Evolutionary conservation across 768 basidiomycete species (phyloP), one percentile per base, ranked within the genome.

Genomic region (Phlebiopsis gigantea): DNA sequence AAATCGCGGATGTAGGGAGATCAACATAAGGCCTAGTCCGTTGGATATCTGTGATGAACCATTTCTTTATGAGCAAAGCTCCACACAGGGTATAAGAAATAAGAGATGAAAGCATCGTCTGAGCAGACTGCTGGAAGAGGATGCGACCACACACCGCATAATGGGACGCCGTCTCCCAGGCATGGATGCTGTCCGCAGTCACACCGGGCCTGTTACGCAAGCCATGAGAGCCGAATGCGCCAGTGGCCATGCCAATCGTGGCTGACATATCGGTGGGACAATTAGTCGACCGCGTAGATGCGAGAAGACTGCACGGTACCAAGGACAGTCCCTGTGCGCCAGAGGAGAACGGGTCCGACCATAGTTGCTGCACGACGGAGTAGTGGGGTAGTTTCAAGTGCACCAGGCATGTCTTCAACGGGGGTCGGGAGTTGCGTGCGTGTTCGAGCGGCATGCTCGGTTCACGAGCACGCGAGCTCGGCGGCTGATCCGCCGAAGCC

Each of bases 211-310:
- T 68, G n/a, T 69, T 66, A 59, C 76, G 76, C 55, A 90, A 74
- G 10, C 71, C 81, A 67, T 90, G 88, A 10, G 83, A 73, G 61
- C 88, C 88, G 67, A 88, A 87, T 46, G 87, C 87, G 7, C 84
- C 85, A 26, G 80, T 67, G 25, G 81, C 58, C 61, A 87, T 79
- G 30, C 87, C 86, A 46, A 67, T 50, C 10, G 78, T 68, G 26
- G 73, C 78, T 73, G 30, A 29, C 21, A 10, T 30, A 29, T 9
- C 52, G 14, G 21, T 26, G 42, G 52, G 10, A 15, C 31, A 10
- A 39, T 21, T 39, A 34, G 24, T 5, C 10, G 19, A 31, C 22
- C 17, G 5, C 26, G 39, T 41, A 1, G 14, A 7, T 39, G 34
- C 0, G 26, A 17, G 10, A 28, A 22, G 2, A 29, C 25, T 57